phyloP scores from a whole-genome alignment of 164 flowering plant genomes.

The Chloranthus sessilifolius region DNA sequence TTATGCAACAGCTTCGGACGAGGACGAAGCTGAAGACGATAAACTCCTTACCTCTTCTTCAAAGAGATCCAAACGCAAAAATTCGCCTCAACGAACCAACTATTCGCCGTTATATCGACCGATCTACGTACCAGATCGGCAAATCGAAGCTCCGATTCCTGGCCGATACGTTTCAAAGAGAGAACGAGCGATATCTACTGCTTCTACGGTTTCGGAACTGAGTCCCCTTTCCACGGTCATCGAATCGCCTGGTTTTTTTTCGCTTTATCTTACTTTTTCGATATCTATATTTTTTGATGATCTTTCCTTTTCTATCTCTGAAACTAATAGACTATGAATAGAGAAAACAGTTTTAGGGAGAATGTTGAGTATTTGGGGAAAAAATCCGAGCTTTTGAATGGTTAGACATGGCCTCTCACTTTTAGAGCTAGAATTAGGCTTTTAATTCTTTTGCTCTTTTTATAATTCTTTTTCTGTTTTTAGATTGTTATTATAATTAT shows the following conservation, averaged over 20 bases:
- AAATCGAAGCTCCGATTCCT: constrained; percentile 37
- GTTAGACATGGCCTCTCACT: too few species aligned
- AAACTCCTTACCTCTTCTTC: constrained; percentile 16
- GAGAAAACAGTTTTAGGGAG: too few species aligned
- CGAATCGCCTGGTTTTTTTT: constrained; percentile 30
- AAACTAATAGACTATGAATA: too few species aligned
- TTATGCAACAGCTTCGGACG: constrained; percentile 48
- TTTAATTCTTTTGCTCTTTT: too few species aligned
- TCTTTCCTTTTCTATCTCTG: too few species aligned
- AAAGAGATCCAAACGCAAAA: constrained; percentile 27
- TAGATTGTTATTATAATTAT: too few species aligned
- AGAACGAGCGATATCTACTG: constrained; percentile 42
- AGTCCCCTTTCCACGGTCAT: constrained; percentile 13
- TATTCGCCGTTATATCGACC: background rate
- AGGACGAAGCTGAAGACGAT: constrained; percentile 36
- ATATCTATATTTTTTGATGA: background rate
- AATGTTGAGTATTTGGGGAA: too few species aligned
- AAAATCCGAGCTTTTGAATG: too few species aligned
- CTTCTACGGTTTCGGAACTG: constrained; percentile 15
- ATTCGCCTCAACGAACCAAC: constrained; percentile 1
- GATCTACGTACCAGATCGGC: constrained; percentile 8
- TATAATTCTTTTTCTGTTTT: too few species aligned
- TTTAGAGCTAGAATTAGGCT: too few species aligned
- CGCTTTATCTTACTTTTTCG: background rate
- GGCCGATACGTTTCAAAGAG: constrained; percentile 83